These are phyloP conservation scores for Ophiognomonia clavigignenti-juglandacearum DNA, from an alignment of 2,329 filamentous ascomycete genomes.

Conservation along the genomic window DNA sequence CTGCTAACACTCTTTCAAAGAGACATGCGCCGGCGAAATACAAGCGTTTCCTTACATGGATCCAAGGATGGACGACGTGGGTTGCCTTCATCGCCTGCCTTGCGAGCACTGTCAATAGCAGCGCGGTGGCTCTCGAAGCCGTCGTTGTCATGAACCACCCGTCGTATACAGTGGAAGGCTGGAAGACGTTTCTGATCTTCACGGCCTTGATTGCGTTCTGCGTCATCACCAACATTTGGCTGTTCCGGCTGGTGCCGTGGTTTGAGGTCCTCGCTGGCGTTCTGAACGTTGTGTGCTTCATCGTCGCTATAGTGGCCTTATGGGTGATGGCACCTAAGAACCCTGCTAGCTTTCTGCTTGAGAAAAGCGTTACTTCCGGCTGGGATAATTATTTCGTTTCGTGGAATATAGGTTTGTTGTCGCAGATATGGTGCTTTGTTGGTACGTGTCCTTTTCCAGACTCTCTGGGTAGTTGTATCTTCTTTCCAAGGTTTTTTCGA, in stretches of 20 bases:
- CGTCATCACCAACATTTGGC: slow-evolving; percentile 24
- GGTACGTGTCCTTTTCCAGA: slow-evolving; percentile 16
- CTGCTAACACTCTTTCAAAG: background rate
- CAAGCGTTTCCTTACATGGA: slow-evolving; percentile 9
- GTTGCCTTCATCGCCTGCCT: slow-evolving; percentile 33
- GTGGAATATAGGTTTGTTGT: slow-evolving; percentile 32
- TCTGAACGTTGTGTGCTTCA: slow-evolving; percentile 18
- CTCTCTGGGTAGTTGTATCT: background rate
- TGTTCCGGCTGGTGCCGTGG: slow-evolving; percentile 33
- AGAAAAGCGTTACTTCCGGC: slow-evolving; percentile 6
- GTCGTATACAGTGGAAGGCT: slow-evolving; percentile 17
- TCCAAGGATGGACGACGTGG: slow-evolving; percentile 35
- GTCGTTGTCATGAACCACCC: slow-evolving; percentile 11
- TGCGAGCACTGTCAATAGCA: slow-evolving; percentile 27
- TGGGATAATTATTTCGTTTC: slow-evolving; percentile 15
- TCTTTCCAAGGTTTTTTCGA: no score
- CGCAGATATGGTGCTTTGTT: slow-evolving; percentile 27
- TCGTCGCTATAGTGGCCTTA: slow-evolving; percentile 10
- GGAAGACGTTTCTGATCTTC: slow-evolving; percentile 34
- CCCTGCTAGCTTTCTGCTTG: background rate
- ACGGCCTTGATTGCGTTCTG: slow-evolving; percentile 23
- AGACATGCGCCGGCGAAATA: background rate
- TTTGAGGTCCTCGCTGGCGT: slow-evolving; percentile 32
- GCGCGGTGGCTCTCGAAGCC: slow-evolving; percentile 9
- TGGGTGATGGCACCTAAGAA: slow-evolving; percentile 13